Evolutionary conservation across 1,284 basidiomycete species (phyloP).

Genomic region (Ustilago trichophora): DNA sequence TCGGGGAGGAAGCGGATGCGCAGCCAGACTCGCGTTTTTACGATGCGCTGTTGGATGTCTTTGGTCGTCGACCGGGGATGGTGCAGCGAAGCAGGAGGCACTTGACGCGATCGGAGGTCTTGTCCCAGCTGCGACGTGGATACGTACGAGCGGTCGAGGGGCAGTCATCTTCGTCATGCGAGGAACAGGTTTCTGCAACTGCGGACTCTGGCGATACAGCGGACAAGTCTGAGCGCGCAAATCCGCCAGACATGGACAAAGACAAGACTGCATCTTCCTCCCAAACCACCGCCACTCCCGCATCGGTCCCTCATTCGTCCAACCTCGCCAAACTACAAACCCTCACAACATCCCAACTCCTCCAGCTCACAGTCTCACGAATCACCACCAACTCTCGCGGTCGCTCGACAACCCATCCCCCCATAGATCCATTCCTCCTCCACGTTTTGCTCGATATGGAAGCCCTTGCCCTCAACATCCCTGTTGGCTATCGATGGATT

Average conservation of each 20-base stretch:
- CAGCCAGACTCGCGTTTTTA: conserved; percentile 35
- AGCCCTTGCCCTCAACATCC: conserved; percentile 22
- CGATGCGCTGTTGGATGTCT: conserved; percentile 30
- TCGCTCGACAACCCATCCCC: conserved; percentile 11
- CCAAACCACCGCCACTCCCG: too few relatives aligned
- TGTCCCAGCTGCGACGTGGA: conserved; percentile 21
- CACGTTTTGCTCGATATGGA: conserved; percentile 35
- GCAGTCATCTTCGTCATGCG: too few relatives aligned
- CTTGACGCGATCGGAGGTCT: conserved; percentile 9
- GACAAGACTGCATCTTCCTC: too few relatives aligned
- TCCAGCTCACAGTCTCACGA: conserved; percentile 2
- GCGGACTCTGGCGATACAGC: too few relatives aligned
- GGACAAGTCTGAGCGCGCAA: too few relatives aligned
- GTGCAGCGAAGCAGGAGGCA: conserved; percentile 17
- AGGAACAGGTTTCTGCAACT: too few relatives aligned
- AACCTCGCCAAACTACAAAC: background rate
- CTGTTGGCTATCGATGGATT: conserved; percentile 32
- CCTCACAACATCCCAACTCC: background rate
- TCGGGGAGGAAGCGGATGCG: background rate
- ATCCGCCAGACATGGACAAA: too few relatives aligned
- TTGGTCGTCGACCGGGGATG: conserved; percentile 36
- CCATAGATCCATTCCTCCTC: conserved; percentile 22
- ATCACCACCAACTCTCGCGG: conserved; percentile 26
- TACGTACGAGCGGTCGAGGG: conserved; percentile 10
- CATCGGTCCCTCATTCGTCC: background rate